Conservation (phyloP, 352 stramenopile species). For the Phytophthora sansomeana region DNA sequence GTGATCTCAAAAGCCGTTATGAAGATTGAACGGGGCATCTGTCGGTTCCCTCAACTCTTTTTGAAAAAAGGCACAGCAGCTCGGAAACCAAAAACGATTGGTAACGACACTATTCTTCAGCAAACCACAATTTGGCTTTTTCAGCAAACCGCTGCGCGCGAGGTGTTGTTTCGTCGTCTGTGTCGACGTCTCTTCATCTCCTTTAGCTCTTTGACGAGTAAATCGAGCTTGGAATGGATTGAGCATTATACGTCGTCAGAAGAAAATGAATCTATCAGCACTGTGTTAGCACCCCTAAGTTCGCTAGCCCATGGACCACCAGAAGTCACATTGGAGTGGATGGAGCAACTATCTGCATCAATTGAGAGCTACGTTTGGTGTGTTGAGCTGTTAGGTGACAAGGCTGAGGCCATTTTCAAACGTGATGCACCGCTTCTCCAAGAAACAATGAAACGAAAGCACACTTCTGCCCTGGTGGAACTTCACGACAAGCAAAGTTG, state of each 20-base stretch:
- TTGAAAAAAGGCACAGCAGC: conserved; percentile 6
- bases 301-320: conserved; percentile 41
- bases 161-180: conserved; percentile 47
- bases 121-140: conserved; percentile 53
- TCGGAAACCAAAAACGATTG: neutral
- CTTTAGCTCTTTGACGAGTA: conserved; percentile 52
- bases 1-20: conserved; percentile 71
- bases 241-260: conserved; percentile 40
- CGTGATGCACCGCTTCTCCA: conserved; percentile 1
- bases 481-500: conserved; percentile 9
- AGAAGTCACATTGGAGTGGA: conserved; percentile 53
- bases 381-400: conserved; percentile 50
- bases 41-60: conserved; percentile 62
- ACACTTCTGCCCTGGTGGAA: conserved; percentile 9
- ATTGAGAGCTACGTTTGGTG: conserved; percentile 69
- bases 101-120: conserved; percentile 22
- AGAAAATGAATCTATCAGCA: conserved; percentile 27
- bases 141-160: conserved; percentile 41
- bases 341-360: conserved; percentile 69
- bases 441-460: conserved; percentile 44
- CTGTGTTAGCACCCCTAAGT: conserved; percentile 57
- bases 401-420: conserved; percentile 32
- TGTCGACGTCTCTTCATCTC: conserved; percentile 59
- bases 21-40: conserved; percentile 69
- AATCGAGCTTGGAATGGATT: conserved; percentile 60